Conservation (phyloP, 1,284 basidiomycete species). For the Coniferiporia sulphurascens region DNA sequence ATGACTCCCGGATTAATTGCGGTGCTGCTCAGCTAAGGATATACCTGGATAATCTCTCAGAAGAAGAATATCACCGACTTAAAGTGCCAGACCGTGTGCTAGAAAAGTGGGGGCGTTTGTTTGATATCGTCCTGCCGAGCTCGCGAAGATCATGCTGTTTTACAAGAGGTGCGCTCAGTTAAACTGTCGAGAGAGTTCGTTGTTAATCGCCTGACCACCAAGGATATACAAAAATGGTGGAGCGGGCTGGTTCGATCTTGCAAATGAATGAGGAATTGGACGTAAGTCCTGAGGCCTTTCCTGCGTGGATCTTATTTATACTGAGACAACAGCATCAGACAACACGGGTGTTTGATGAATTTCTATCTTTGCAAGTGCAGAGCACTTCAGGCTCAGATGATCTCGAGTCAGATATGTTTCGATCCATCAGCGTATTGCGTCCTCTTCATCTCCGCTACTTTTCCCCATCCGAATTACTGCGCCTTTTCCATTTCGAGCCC, state of each 20-base stretch:
- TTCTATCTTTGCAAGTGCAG: conserved; percentile 33
- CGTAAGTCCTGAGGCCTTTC: conserved; percentile 32
- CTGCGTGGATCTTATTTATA: conserved; percentile 3
- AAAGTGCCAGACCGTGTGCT: conserved; percentile 59
- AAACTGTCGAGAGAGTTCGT: not conserved
- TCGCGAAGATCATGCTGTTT: conserved; percentile 68
- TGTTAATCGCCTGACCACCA: conserved; percentile 1
- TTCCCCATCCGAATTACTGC: conserved; percentile 62
- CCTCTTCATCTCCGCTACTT: conserved; percentile 66
- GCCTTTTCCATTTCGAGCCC: conserved; percentile 57
- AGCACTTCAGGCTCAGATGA: conserved; percentile 8
- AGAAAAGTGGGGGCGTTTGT: conserved; percentile 68
- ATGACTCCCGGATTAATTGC: conserved; percentile 32
- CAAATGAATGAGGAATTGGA: conserved; percentile 64
- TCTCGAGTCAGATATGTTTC: conserved; percentile 30
- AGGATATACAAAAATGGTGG: conserved; percentile 74
- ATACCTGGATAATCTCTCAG: conserved; percentile 39
- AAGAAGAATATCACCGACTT: conserved; percentile 23
- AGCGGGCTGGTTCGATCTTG: conserved; percentile 68
- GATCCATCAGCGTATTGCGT: conserved; percentile 48
- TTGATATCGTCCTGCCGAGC: conserved; percentile 69
- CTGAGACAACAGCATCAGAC: conserved; percentile 42
- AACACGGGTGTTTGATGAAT: conserved; percentile 50
- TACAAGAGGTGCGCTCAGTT: conserved; percentile 43
- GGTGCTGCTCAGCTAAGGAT: conserved; percentile 32